Evolutionary conservation across 208 protist genomes (phyloP).

Genomic region (Trichomonas gallinae): DNA sequence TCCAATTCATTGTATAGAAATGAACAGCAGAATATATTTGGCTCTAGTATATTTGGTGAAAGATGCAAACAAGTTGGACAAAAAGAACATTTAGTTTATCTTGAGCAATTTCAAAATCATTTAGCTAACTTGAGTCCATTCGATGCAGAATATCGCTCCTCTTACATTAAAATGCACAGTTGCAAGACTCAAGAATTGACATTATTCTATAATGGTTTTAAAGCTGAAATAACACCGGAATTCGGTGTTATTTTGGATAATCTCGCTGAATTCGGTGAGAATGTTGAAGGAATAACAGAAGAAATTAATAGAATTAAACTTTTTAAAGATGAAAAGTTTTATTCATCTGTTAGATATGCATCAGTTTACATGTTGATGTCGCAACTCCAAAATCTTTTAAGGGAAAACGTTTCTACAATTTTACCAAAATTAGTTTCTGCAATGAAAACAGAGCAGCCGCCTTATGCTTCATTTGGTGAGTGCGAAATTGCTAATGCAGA

Average conservation of each 20-base stretch:
- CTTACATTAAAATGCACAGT: not conserved
- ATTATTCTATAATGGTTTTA: not conserved
- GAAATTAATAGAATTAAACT: not conserved
- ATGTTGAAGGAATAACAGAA: not conserved
- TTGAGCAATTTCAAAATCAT: not conserved
- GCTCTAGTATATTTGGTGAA: not conserved
- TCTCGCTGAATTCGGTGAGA: not conserved
- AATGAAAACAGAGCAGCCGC: not conserved
- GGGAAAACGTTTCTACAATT: not conserved
- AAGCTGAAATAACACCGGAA: not conserved
- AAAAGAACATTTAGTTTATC: not conserved
- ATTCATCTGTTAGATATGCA: not conserved
- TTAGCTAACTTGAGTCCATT: not conserved
- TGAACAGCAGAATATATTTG: not conserved
- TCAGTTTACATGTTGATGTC: not conserved
- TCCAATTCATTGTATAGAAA: not conserved
- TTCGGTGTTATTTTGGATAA: not conserved
- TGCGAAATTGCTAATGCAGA: not conserved
- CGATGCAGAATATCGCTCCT: not conserved
- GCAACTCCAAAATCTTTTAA: not conserved
- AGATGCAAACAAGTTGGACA: not conserved
- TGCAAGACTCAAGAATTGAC: not conserved
- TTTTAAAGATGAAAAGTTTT: not conserved
- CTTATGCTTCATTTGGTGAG: not conserved
- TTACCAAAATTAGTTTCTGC: not conserved